phyloP scores from a whole-genome alignment of 306 rosid genomes.

The Pueraria montana region DNA sequence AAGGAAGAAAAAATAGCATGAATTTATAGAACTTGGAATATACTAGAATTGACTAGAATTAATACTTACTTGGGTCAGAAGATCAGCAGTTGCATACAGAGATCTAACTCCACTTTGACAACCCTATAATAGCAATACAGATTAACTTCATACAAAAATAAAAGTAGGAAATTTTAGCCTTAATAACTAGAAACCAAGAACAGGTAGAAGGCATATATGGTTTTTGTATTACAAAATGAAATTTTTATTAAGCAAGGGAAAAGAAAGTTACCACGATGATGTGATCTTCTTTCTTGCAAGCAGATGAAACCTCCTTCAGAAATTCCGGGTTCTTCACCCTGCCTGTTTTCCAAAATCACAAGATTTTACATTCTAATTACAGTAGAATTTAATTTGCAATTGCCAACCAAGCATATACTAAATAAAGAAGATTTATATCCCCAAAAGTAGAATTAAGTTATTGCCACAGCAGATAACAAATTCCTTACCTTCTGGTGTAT shows the following conservation, averaged over 20 bases:
- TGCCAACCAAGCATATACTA: neutral
- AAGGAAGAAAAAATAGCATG: neutral
- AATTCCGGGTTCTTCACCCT: conserved; percentile 79
- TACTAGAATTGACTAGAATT: neutral
- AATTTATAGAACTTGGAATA: neutral
- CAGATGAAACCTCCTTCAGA: conserved; percentile 63
- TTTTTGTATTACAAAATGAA: neutral
- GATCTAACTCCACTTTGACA: conserved; percentile 92
- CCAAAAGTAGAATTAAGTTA: neutral
- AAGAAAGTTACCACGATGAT: conserved; percentile 74
- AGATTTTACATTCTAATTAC: conserved; percentile 10
- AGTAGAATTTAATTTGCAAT: neutral
- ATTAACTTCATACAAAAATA: neutral
- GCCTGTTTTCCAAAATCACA: conserved; percentile 56
- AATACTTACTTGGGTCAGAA: conserved; percentile 66
- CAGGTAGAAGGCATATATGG: conserved; percentile 38
- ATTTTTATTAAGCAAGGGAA: neutral
- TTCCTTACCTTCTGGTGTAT: conserved; percentile 68
- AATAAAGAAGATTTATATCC: neutral
- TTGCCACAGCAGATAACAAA: neutral
- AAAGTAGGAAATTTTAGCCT: conserved; percentile 33
- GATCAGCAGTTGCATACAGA: conserved; percentile 70
- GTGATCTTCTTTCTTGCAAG: conserved; percentile 71
- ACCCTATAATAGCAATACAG: conserved; percentile 63
- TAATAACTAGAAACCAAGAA: neutral